Evolutionary conservation across 192 early-diverging fungal species (phyloP), one percentile per base, ranked within the genome.

Genomic region (Podila epigama): DNA sequence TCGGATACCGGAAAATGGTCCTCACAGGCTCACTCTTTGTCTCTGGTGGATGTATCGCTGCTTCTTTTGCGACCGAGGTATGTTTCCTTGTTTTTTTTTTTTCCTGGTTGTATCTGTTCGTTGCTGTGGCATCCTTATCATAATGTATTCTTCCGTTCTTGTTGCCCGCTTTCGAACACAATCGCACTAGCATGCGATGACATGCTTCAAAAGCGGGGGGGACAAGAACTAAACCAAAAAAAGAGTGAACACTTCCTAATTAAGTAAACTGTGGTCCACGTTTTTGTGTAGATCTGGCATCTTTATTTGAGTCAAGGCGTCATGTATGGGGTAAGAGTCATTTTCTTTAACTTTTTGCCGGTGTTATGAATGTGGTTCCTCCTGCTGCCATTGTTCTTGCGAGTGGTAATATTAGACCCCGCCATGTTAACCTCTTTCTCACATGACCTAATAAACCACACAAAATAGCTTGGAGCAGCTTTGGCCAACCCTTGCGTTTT

Each of bases 261-360:
- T 34, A 35, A n/a, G 28, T 57, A 33, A n/a, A n/a, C n/a, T n/a
- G n/a, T n/a, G 18, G 18, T 57, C 31, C 16, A n/a, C 8, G 41
- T 29, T 35, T 33, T 32, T 25, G 22, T 32, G 7, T 58, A 81
- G 79, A 66, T 75, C 16, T 81, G 81, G 81, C 83, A 85, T 27
- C 31, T 85, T 6, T 82, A 85, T 58, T 29, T 85, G 10, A 83
- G 70, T 35, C 84, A 85, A 33, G 84, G 84, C 13, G 50, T 85
- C 27, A 41, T 85, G 33, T 79, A 57, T 60, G 84, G 84, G 1
- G 61, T 83, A 65, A 80, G 78, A 27, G 16, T 25, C 13, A 27
- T 18, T 18, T 15, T 48, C 34, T 22, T 41, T 27, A 61, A 50
- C 4, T 51, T 29, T 33, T 16, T 61, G 18, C 20, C 12, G 16